These are phyloP conservation scores for Blastocystis sp. DNA, from an alignment of 352 stramenopile genomes.

Conservation along the genomic window DNA sequence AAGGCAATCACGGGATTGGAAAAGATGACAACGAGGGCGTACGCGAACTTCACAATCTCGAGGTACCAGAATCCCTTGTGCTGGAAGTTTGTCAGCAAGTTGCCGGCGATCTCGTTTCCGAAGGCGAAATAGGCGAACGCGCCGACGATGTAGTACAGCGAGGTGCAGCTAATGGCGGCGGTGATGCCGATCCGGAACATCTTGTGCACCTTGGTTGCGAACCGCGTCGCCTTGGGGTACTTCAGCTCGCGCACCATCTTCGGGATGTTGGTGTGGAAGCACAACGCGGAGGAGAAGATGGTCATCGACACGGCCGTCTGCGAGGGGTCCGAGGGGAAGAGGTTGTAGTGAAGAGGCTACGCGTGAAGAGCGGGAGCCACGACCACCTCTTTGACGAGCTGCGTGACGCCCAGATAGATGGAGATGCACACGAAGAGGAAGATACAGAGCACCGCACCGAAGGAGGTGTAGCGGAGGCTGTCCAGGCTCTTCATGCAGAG, in stretches of 20 bases:
- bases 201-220: constrained; percentile 56
- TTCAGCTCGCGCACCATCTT: constrained; percentile 55
- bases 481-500: constrained; percentile 46
- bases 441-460: constrained; percentile 58
- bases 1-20: constrained; percentile 69
- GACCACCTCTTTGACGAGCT: not conserved
- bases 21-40: constrained; percentile 69
- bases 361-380: not conserved
- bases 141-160: constrained; percentile 67
- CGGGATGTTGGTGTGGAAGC: constrained; percentile 66
- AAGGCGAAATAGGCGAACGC: constrained; percentile 68
- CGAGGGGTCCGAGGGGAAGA: not conserved
- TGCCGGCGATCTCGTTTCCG: constrained; percentile 20
- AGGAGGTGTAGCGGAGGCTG: constrained; percentile 59
- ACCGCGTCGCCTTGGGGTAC: constrained; percentile 31
- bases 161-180: constrained; percentile 21
- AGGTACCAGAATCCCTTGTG: constrained; percentile 53
- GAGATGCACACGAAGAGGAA: constrained; percentile 52
- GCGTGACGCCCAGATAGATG: constrained; percentile 35
- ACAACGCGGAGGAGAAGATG: constrained; percentile 62
- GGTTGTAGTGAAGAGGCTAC: constrained; percentile 50
- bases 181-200: constrained; percentile 36
- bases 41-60: constrained; percentile 67
- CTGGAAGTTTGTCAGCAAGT: constrained; percentile 68
- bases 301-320: constrained; percentile 11